phyloP scores from a whole-genome alignment of 768 basidiomycete genomes.

The Tricholoma hemisulphureum region DNA sequence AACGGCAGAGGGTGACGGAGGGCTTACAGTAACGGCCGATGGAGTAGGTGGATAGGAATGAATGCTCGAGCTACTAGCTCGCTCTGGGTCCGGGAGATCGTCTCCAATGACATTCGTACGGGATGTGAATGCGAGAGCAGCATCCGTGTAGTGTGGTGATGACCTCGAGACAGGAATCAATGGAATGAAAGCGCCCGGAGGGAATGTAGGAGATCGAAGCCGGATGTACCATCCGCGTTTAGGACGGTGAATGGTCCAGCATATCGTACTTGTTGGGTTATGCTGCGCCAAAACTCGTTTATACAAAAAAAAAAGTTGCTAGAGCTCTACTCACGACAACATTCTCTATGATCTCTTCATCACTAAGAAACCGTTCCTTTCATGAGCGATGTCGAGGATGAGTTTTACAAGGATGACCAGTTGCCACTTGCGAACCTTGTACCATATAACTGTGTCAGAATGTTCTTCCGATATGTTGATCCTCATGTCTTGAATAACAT shows the following conservation, averaged over 20 bases:
- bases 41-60: constrained; percentile 65
- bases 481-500: constrained; percentile 68
- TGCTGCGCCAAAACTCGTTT: constrained; percentile 41
- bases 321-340: constrained; percentile 51
- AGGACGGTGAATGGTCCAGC: constrained; percentile 79
- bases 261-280: constrained; percentile 59
- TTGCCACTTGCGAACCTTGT: constrained; percentile 49
- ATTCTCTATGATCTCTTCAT: constrained; percentile 75
- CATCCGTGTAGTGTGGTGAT: constrained; percentile 49
- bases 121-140: constrained; percentile 50
- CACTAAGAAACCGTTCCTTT: constrained; percentile 71
- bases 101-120: constrained; percentile 39
- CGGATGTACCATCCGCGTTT: constrained; percentile 85
- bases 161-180: constrained; percentile 47
- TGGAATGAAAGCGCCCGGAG: constrained; percentile 58
- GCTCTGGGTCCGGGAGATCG: constrained; percentile 20
- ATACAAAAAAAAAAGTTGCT: not conserved
- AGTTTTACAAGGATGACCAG: constrained; percentile 2
- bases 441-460: constrained; percentile 64
- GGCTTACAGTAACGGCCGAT: constrained; percentile 27
- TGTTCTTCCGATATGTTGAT: constrained; percentile 61
- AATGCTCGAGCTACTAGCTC: constrained; percentile 36
- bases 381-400: constrained; percentile 14
- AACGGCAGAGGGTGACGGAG: constrained; percentile 34
- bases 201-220: constrained; percentile 67